Evolutionary conservation across 352 stramenopile genomes (phyloP).

Genomic region (Pythium pyrilobum): DNA sequence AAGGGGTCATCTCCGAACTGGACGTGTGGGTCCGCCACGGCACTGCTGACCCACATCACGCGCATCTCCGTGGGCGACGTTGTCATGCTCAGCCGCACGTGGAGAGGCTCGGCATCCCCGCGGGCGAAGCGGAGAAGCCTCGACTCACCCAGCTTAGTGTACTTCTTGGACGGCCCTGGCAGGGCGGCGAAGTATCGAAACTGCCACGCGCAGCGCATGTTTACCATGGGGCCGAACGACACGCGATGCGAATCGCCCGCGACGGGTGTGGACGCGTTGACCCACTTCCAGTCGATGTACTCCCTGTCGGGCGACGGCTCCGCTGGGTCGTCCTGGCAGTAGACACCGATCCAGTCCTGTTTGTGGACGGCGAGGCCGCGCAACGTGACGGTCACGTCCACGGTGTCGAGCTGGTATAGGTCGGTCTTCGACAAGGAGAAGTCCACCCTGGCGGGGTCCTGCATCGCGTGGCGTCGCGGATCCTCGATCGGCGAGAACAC

Average conservation of each 20-base stretch:
- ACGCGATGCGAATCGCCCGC: neutral
- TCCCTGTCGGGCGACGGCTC: neutral
- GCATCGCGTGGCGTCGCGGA: neutral
- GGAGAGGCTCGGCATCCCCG: constrained; percentile 19
- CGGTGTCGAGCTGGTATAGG: constrained; percentile 5
- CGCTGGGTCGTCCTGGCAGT: neutral
- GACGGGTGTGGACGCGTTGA: constrained; percentile 1
- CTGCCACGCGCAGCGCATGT: constrained; percentile 34
- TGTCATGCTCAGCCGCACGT: constrained; percentile 20
- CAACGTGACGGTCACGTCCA: constrained; percentile 9
- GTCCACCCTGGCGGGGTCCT: neutral
- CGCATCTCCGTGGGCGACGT: constrained; percentile 12
- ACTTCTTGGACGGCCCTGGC: neutral
- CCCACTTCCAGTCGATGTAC: constrained; percentile 18
- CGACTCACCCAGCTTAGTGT: constrained; percentile 7
- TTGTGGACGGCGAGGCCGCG: neutral
- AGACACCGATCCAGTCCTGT: constrained; percentile 13
- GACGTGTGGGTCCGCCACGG: constrained; percentile 3
- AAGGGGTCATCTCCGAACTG: neutral
- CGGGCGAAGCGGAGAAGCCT: constrained; percentile 7
- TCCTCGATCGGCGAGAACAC: constrained; percentile 6
- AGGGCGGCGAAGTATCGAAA: constrained; percentile 22
- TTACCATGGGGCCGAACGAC: constrained; percentile 18
- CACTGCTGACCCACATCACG: constrained; percentile 18
- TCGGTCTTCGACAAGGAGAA: constrained; percentile 12